phyloP scores from a whole-genome alignment of 1,284 basidiomycete genomes.

The Boletus sp. region DNA sequence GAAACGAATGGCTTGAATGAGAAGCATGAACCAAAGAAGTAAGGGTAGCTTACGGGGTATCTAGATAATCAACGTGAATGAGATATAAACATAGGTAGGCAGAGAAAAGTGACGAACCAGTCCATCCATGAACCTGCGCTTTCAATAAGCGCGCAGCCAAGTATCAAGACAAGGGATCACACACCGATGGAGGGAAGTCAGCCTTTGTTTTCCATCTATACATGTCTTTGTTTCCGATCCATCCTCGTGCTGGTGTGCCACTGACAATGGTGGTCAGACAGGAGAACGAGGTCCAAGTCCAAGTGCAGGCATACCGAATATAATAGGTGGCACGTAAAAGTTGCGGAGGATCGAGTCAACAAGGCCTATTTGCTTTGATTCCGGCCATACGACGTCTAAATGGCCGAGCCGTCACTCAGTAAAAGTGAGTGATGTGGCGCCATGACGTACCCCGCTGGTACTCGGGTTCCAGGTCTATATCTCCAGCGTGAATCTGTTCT shows the following conservation, averaged over 20 bases:
- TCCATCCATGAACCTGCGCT: slow-evolving; percentile 67
- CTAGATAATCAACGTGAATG: slow-evolving; percentile 25
- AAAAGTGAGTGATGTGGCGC: neutral
- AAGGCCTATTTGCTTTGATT: slow-evolving; percentile 63
- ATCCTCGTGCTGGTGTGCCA: slow-evolving; percentile 43
- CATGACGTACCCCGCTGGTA: slow-evolving; percentile 65
- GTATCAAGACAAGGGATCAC: slow-evolving; percentile 15
- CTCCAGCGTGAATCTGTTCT: slow-evolving; percentile 59
- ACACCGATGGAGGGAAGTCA: slow-evolving; percentile 65
- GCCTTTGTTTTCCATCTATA: slow-evolving; percentile 76
- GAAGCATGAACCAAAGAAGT: neutral
- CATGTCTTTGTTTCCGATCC: slow-evolving; percentile 62
- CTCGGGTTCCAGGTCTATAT: slow-evolving; percentile 67
- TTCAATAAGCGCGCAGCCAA: slow-evolving; percentile 8
- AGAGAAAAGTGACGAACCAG: slow-evolving; percentile 40
- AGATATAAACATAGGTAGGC: slow-evolving; percentile 2
- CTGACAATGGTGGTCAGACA: slow-evolving; percentile 12
- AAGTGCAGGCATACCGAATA: slow-evolving; percentile 48
- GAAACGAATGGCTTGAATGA: slow-evolving; percentile 1
- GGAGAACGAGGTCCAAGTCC: too few relatives aligned
- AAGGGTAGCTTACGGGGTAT: slow-evolving; percentile 45
- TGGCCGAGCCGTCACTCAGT: neutral
- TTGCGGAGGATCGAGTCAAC: slow-evolving; percentile 70
- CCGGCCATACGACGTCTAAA: slow-evolving; percentile 68
- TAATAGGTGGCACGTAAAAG: slow-evolving; percentile 71